Evolutionary conservation across 1,284 basidiomycete species (phyloP).

Genomic region (Pseudozyma hubeiensis): DNA sequence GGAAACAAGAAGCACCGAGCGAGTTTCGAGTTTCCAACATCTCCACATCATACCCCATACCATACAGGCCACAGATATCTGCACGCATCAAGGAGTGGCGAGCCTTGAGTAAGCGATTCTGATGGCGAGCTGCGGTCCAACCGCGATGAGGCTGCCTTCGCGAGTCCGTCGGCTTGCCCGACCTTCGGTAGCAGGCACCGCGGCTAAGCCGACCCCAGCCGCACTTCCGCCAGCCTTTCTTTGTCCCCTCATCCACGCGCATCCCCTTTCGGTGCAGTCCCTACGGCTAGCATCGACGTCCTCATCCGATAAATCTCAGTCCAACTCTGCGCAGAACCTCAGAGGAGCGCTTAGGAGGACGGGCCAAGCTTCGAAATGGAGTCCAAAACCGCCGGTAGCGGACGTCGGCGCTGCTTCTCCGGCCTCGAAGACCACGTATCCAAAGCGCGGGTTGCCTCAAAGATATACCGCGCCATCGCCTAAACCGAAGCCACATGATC

Average conservation of each 20-base stretch:
- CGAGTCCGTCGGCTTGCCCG: constrained; percentile 8
- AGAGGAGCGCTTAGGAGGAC: constrained; percentile 21
- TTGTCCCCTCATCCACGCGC: constrained; percentile 19
- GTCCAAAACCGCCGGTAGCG: constrained; percentile 1
- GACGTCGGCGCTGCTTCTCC: neutral
- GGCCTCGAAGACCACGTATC: neutral
- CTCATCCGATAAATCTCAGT: constrained; percentile 1
- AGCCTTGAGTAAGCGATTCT: too few species aligned
- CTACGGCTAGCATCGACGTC: neutral
- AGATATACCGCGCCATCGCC: neutral
- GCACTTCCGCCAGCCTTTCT: constrained; percentile 25
- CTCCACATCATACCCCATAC: too few species aligned
- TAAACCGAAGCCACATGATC: neutral
- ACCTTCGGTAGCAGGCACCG: neutral
- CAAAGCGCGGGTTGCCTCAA: neutral
- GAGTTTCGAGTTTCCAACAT: too few species aligned
- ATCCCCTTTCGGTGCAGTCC: constrained; percentile 9
- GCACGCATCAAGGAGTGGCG: too few species aligned
- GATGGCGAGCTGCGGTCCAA: constrained; percentile 17
- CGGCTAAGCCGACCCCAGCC: neutral
- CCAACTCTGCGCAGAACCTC: constrained; percentile 26
- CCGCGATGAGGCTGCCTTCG: constrained; percentile 16
- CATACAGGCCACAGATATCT: too few species aligned
- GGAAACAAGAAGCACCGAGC: too few species aligned
- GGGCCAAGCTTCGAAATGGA: constrained; percentile 22